phyloP scores from a whole-genome alignment of 2,329 filamentous ascomycete species.

The Hypoxylon sp. region DNA sequence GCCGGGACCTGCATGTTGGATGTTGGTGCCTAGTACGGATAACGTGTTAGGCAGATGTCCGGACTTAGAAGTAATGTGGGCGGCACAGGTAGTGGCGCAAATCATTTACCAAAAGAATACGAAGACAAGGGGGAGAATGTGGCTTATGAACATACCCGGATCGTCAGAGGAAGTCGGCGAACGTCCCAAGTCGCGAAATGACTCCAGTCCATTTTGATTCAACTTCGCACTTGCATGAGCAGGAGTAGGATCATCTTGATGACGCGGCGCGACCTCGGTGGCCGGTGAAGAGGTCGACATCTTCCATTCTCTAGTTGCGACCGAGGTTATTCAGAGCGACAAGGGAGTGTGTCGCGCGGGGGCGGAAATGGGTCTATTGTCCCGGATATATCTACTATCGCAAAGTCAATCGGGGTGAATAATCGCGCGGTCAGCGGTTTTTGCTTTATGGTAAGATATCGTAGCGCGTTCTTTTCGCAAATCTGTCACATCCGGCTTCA shows the following conservation, averaged over 20 bases:
- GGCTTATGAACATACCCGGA: slow-evolving; percentile 30
- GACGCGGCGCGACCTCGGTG: slow-evolving; percentile 46
- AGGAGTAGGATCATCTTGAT: slow-evolving; percentile 32
- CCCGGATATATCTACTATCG: slow-evolving; percentile 10
- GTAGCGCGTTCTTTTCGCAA: slow-evolving; percentile 21
- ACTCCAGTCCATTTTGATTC: slow-evolving; percentile 31
- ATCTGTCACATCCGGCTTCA: slow-evolving; percentile 41
- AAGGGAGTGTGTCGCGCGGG: slow-evolving; percentile 1
- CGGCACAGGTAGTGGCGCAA: background rate
- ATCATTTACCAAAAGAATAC: slow-evolving; percentile 16
- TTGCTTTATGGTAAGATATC: slow-evolving; percentile 11
- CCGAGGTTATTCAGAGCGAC: slow-evolving; percentile 12
- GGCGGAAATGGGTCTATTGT: slow-evolving; percentile 10
- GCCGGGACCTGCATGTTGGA: slow-evolving; percentile 35
- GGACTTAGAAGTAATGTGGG: background rate
- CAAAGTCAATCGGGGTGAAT: slow-evolving; percentile 1
- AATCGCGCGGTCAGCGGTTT: slow-evolving; percentile 11
- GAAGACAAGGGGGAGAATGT: slow-evolving; percentile 5
- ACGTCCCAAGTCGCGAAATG: slow-evolving; percentile 29
- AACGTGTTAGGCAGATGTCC: slow-evolving; percentile 18
- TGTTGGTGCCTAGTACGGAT: slow-evolving; percentile 47
- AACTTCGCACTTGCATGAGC: slow-evolving; percentile 23
- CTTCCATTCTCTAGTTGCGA: slow-evolving; percentile 49
- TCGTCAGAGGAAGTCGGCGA: slow-evolving; percentile 43
- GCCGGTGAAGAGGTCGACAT: slow-evolving; percentile 51